Percentiles rank a stretch among this genome's conserved stretches.
phyloP scores from a whole-genome alignment of 768 basidiomycete genomes.

The Naganishia kalamii region DNA sequence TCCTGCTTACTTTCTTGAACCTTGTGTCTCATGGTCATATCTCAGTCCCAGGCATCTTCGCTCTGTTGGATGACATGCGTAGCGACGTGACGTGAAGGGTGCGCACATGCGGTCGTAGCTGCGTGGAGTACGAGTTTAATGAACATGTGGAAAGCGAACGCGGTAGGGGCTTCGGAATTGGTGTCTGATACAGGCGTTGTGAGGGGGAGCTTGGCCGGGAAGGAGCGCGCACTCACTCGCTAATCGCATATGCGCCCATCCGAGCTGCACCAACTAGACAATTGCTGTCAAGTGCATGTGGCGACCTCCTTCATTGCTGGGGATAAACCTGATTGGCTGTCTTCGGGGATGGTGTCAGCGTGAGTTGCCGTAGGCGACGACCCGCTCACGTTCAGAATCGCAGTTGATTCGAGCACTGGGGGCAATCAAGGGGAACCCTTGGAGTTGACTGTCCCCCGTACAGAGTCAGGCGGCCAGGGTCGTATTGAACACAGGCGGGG shows the following conservation, averaged over 20 bases:
- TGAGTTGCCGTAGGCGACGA: neutral
- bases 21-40: constrained; percentile 74
- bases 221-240: constrained; percentile 60
- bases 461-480: constrained; percentile 92
- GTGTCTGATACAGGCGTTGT: constrained; percentile 55
- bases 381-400: constrained; percentile 71
- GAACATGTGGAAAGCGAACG: constrained; percentile 97
- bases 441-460: constrained; percentile 93
- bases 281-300: too few species aligned
- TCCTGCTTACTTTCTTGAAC: constrained; percentile 64
- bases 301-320: constrained; percentile 69
- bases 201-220: neutral
- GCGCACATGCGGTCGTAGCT: constrained; percentile 77
- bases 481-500: constrained; percentile 88
- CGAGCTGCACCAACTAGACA: neutral
- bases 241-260: constrained; percentile 80
- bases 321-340: constrained; percentile 89
- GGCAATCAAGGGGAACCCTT: constrained; percentile 99
- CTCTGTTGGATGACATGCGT: constrained; percentile 69
- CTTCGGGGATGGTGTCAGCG: constrained; percentile 47
- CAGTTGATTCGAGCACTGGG: constrained; percentile 97
- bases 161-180: constrained; percentile 84
- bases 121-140: constrained; percentile 86
- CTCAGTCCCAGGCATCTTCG: constrained; percentile 53
- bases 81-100: constrained; percentile 92